Base-by-base conservation (phyloP, 2,329 filamentous ascomycete species). In the Decorospora gaudefroyi region DNA sequence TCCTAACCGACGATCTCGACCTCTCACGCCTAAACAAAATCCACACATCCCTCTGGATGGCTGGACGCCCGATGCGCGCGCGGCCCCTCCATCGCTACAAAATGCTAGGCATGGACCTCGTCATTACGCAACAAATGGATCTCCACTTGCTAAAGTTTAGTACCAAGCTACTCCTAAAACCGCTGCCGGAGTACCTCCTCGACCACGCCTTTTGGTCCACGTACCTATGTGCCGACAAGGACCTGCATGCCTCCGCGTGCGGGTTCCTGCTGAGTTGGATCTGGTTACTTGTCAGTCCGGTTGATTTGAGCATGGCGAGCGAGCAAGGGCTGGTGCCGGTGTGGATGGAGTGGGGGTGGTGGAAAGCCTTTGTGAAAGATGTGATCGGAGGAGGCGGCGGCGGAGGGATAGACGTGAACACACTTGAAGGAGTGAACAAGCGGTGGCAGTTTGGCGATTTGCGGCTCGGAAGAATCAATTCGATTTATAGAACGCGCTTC, bases 381-480 rank as follows among this genome's bases (percentile, higher is more conserved):
- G 66, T 69, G 9, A 34, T 46, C n/a, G 2, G n/a, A 19, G 1
- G 22, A 57, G 15, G 49, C 71, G 6, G n/a, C n/a, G n/a, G n/a
- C n/a, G n/a, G n/a, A n/a, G n/a, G n/a, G n/a, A n/a, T n/a, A n/a
- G 65, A 70, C 30, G 55, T 64, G 10, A 62, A 67, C 27, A 43
- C 61, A 2, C 53, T 71, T 4, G 52, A 70, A 26, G 56, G 67
- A 26, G 64, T 71, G n/a, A 68, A 72, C 46, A 50, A 58, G 29
- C 68, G 68, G 1, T 71, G 63, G 42, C 59, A 66, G 13, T 70
- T 67, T 35, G 68, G 68, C 10, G 68, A 70, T 29, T 40, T 70
- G 21, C 53, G 67, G 0, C 51, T 71, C 1, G 61, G 65, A 0
- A 53, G 69, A 9, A 64, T 72, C 35, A 72, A 72, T 35, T 52